These are phyloP conservation scores for Neurospora sp. DNA, from an alignment of 495 filamentous ascomycete species.

Conservation along the genomic window DNA sequence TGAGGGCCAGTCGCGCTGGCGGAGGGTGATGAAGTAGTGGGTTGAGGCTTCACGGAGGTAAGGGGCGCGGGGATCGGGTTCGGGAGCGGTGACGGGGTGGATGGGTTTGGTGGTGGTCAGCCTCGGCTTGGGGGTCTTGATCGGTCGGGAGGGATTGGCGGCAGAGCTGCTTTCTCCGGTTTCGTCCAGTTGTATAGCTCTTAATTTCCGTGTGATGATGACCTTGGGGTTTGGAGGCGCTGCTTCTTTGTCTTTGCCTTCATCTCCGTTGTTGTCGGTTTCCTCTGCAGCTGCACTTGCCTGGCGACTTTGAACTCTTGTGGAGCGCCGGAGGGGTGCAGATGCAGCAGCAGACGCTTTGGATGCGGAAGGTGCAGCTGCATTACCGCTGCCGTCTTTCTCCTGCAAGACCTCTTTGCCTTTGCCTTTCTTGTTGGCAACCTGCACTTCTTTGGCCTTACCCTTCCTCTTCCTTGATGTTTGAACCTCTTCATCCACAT, in stretches of 20 bases:
- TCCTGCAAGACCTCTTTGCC: neutral
- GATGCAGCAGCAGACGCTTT: neutral
- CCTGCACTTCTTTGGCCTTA: neutral
- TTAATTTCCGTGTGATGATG: neutral
- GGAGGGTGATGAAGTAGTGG: neutral
- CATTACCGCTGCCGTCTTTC: neutral
- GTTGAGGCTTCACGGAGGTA: neutral
- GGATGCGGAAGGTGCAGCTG: neutral
- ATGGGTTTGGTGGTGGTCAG: neutral
- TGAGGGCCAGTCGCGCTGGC: neutral
- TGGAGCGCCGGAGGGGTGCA: neutral
- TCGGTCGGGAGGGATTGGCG: neutral
- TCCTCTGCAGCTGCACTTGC: neutral
- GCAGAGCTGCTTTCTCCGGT: neutral
- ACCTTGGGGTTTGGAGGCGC: neutral
- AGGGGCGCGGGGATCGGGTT: neutral
- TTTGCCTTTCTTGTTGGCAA: neutral
- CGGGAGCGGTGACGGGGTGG: neutral
- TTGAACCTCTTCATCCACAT: neutral
- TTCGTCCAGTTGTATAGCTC: neutral
- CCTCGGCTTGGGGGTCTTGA: neutral
- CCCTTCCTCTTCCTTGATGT: neutral
- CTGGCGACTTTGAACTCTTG: neutral
- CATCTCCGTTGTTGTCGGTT: fast-evolving
- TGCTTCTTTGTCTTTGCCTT: neutral